Percentiles rank a stretch among this genome's conserved stretches.
Conservation (phyloP, 805 yeast genomes). For the Lipomyces mesembrius region DNA sequence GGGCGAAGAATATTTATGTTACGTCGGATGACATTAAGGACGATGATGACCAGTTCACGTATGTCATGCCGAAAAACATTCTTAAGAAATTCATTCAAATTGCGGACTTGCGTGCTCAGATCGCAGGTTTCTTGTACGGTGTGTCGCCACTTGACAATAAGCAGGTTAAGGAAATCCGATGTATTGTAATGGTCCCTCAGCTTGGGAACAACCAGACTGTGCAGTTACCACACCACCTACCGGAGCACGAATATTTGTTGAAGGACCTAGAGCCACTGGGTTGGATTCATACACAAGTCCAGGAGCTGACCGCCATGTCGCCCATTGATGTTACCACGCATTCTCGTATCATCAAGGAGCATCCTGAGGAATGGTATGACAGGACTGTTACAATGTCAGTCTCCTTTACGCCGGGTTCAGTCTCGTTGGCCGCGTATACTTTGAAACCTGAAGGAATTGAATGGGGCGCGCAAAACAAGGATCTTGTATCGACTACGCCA, state of each 20-base stretch:
- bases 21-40: slow-evolving; percentile 62
- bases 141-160: slow-evolving; percentile 71
- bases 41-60: slow-evolving; percentile 64
- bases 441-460: slow-evolving; percentile 66
- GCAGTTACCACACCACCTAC: slow-evolving; percentile 59
- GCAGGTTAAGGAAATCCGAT: slow-evolving; percentile 75
- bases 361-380: slow-evolving; percentile 48
- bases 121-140: slow-evolving; percentile 83
- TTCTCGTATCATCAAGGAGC: slow-evolving; percentile 48
- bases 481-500: slow-evolving; percentile 59
- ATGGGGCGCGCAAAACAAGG: slow-evolving; percentile 77
- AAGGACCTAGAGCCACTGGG: slow-evolving; percentile 80
- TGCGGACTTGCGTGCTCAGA: slow-evolving; percentile 78
- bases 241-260: slow-evolving; percentile 49
- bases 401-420: slow-evolving; percentile 80
- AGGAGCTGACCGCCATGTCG: slow-evolving; percentile 64
- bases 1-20: slow-evolving; percentile 75
- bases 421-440: slow-evolving; percentile 70
- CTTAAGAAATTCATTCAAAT: slow-evolving; percentile 76
- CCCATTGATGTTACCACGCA: slow-evolving; percentile 74
- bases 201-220: slow-evolving; percentile 72
- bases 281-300: slow-evolving; percentile 89
- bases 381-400: slow-evolving; percentile 64
- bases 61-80: slow-evolving; percentile 80
- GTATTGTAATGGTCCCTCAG: slow-evolving; percentile 84